Evolutionary conservation across 768 basidiomycete genomes (phyloP), one percentile per base, ranked within the genome.

Genomic region (Leccinum rimulosum): DNA sequence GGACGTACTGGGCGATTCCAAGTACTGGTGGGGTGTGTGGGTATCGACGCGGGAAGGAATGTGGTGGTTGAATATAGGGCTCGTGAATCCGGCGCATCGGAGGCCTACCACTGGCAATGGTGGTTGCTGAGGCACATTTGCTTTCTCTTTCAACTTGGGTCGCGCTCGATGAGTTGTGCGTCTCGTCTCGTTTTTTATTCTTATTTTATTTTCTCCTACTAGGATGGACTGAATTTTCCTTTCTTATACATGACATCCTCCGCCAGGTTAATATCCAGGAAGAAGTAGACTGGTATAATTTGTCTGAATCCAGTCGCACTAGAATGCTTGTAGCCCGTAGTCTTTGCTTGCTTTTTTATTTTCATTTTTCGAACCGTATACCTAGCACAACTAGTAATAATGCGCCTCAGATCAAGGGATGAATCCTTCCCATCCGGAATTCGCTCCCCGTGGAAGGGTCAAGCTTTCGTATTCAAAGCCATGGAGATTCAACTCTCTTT

Each of bases 1-100:
- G 45, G 85, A 87, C 67, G 75, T 77, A 50, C 62, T 86, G 33
- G 83, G 82, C 1, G 73, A 74, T 40, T 70, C 74, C 54, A 75
- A 77, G 56, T 67, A 73, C 53, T 85, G 79, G 66, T 77, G 79
- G 67, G 83, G 82, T 1, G 52, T 68, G 40, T 73, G 72, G 72
- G 59, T 71, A 31, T 62, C 72, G 33, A 57, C 66, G 4, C 58
- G 52, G 6, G 71, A 80, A 49, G 66, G 75, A 3, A 71, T 73
- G 5, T 83, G 80, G 80, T 77, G 74, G 58, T 64, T 83, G 25
- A 77, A 79, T 53, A 68, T 86, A 59, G 80, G 77, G 33, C 69
- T 85, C 14, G 68, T 78, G 50, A 60, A 67, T 17, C 58, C 62
- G 1, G 52, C 58, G 0, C 67, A 60, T 14, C 68, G 68, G 43